phyloP scores from a whole-genome alignment of 331 rosid species.

The Rosa hybrid region DNA sequence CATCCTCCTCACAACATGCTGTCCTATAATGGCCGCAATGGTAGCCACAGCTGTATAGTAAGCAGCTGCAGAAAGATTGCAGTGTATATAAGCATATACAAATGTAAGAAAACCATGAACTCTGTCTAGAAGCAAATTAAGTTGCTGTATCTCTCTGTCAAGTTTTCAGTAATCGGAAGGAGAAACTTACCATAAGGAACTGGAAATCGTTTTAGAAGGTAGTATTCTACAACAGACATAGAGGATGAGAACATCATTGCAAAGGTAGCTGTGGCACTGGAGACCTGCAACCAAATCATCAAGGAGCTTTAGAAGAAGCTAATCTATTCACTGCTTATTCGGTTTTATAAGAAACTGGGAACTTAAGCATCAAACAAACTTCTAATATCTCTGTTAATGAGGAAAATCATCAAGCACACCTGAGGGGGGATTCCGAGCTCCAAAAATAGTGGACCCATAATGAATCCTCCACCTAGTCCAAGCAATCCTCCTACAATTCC shows the following conservation, averaged over 20 bases:
- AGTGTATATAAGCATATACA: constrained; percentile 1
- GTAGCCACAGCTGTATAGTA: constrained; percentile 70
- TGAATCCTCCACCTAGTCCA: constrained; percentile 92
- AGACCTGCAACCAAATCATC: constrained; percentile 57
- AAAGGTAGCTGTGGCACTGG: constrained; percentile 93
- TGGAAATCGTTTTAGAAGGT: constrained; percentile 83
- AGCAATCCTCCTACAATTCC: constrained; percentile 91
- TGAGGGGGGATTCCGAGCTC: constrained; percentile 95
- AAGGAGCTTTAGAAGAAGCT: neutral
- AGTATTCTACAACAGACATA: constrained; percentile 95
- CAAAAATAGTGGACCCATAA: constrained; percentile 91
- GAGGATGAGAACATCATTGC: constrained; percentile 98
- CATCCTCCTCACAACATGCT: constrained; percentile 70
- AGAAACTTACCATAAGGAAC: constrained; percentile 75
- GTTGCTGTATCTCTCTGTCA: neutral
- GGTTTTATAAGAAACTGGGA: neutral
- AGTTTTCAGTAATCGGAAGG: neutral
- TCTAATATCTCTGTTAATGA: neutral
- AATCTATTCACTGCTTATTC: neutral
- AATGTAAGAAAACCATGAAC: neutral
- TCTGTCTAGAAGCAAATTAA: neutral
- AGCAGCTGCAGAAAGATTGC: constrained; percentile 50
- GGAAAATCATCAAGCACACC: constrained; percentile 38
- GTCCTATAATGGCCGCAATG: constrained; percentile 75
- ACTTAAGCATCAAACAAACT: neutral